Evolutionary conservation across 768 basidiomycete species (phyloP), one percentile per base, ranked within the genome.

Genomic region (Amanita pallidorosea): DNA sequence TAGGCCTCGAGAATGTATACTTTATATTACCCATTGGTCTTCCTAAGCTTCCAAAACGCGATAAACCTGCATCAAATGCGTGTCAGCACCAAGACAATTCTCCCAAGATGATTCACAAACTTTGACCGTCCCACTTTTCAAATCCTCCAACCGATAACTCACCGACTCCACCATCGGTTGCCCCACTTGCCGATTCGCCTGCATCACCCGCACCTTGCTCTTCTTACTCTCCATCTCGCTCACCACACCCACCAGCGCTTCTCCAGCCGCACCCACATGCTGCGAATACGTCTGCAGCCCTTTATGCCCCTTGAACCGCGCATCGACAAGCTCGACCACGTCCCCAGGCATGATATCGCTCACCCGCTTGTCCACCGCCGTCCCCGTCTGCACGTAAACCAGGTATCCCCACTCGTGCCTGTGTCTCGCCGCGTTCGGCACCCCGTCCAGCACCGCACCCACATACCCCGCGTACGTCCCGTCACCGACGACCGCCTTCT

Each of bases 291-390:
- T 70, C 41, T 84, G 79, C 46, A 96, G 61, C 2, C 85, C 88
- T 63, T 91, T 95, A 58, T 93, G 91, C 12, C 93, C 75, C 61
- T 79, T 79, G 48, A 78, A 63, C 61, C 74, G 82, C 41, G 87
- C 88, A 51, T 91, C 88, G 46, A 73, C 69, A 52, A 94, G 65
- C 54, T 79, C 75, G 43, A 92, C 72, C 8, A 96, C 67, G 64
- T 96, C 93, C 2, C 93, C 93, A 0, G 91, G 86, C 76, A 85
- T 71, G 53, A 91, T 87, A 18, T 94, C 91, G 58, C 83, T 85
- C 29, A 74, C 69, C 45, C 88, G 74, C 54, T 80, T 80, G 65
- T 83, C 79, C 53, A 95, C 87, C 11, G 79, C 66, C 0, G 60
- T 58, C 0, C 75, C 85, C 27, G 71, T 77, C 67, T 93, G 90